Conservation (phyloP, 2,329 filamentous ascomycete genomes). For the Talaromyces sp. region DNA sequence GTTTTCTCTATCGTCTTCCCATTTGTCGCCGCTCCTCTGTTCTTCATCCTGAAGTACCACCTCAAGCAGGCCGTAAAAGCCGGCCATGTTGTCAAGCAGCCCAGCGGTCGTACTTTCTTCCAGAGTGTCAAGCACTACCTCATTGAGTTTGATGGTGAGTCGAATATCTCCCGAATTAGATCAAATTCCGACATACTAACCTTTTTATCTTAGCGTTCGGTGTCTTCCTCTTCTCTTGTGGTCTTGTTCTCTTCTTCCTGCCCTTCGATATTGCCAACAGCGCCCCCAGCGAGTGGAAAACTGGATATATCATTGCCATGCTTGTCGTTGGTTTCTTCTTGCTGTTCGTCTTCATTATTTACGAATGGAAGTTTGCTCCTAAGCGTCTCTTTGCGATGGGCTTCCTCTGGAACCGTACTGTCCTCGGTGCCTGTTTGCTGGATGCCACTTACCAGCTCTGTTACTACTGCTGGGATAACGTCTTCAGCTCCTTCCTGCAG, state of each 20-base stretch:
- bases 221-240: constrained; percentile 62
- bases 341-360: constrained; percentile 56
- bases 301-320: constrained; percentile 54
- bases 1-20: constrained; percentile 64
- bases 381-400: constrained; percentile 52
- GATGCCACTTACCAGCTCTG: constrained; percentile 34
- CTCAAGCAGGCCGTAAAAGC: constrained; percentile 58
- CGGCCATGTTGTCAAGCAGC: constrained; percentile 50
- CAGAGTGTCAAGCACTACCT: constrained; percentile 56
- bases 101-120: constrained; percentile 48
- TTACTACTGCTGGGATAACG: constrained; percentile 36
- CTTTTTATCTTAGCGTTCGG: constrained; percentile 52
- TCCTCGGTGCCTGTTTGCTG: constrained; percentile 33
- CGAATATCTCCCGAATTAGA: too few species aligned
- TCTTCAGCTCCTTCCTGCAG: constrained; percentile 29
- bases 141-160: constrained; percentile 62
- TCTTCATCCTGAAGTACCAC: constrained; percentile 58
- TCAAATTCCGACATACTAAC: neutral
- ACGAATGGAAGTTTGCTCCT: constrained; percentile 56
- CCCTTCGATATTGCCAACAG: constrained; percentile 49
- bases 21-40: constrained; percentile 58
- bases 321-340: constrained; percentile 58
- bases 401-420: constrained; percentile 28
- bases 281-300: constrained; percentile 44
- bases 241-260: constrained; percentile 59